These are phyloP conservation scores for Pulveroboletus sp. DNA, from an alignment of 768 basidiomycete genomes.

Conservation along the genomic window DNA sequence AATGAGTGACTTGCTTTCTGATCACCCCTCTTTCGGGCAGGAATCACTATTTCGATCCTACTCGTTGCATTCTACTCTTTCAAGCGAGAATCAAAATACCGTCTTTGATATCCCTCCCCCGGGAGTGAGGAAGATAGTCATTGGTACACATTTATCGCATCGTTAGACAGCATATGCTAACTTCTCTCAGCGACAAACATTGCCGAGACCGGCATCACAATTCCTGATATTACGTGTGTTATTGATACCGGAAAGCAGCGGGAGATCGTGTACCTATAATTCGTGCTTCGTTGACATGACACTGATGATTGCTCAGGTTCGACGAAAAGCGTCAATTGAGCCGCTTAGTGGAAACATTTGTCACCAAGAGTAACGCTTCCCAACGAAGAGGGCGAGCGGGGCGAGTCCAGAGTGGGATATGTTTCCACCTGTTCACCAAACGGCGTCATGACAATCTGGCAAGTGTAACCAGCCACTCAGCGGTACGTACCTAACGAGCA, in stretches of 20 bases:
- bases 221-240: slow-evolving; percentile 96
- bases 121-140: slow-evolving; percentile 89
- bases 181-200: slow-evolving; percentile 73
- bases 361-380: slow-evolving; percentile 88
- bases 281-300: background rate
- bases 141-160: slow-evolving; percentile 52
- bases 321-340: slow-evolving; percentile 98
- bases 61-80: slow-evolving; percentile 90
- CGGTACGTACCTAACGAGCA: background rate
- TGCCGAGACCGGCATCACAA: slow-evolving; percentile 97
- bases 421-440: slow-evolving; percentile 96
- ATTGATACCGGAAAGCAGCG: slow-evolving; percentile 93
- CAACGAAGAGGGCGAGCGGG: slow-evolving; percentile 90
- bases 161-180: background rate
- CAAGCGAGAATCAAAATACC: slow-evolving; percentile 84
- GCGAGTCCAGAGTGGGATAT: slow-evolving; percentile 83
- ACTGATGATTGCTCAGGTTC: slow-evolving; percentile 49
- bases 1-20: slow-evolving; percentile 74
- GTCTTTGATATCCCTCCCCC: slow-evolving; percentile 86
- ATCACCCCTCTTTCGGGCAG: slow-evolving; percentile 71
- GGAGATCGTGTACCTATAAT: slow-evolving; percentile 71
- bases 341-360: slow-evolving; percentile 85
- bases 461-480: slow-evolving; percentile 8
- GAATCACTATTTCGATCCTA: slow-evolving; percentile 67
- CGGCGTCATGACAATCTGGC: slow-evolving; percentile 78